Evolutionary conservation across 441 rosid species (phyloP).

Genomic region (Geranium incanum): DNA sequence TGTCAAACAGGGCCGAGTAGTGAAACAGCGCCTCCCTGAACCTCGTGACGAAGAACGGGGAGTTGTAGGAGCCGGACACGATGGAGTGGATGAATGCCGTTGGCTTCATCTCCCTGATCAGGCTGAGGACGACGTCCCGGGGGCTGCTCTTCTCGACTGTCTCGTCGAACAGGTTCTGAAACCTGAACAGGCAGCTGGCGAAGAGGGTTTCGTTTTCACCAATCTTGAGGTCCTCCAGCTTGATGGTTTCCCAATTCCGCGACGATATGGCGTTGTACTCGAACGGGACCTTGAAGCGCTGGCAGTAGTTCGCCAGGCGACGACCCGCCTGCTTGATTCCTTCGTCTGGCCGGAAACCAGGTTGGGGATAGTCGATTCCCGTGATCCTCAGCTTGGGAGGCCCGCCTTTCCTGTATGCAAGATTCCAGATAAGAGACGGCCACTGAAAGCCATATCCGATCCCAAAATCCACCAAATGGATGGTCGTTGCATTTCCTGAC

Average conservation of each 20-base stretch:
- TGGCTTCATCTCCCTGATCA: conserved; percentile 59
- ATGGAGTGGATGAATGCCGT: conserved; percentile 38
- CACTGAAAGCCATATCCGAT: conserved; percentile 70
- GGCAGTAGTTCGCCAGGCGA: conserved; percentile 2
- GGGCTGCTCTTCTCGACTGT: conserved; percentile 63
- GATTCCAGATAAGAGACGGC: conserved; percentile 61
- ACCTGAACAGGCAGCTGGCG: conserved; percentile 64
- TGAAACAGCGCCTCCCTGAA: conserved; percentile 8
- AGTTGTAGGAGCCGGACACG: not conserved
- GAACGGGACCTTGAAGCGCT: conserved; percentile 4
- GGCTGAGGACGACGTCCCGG: conserved; percentile 47
- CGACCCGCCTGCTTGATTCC: not conserved
- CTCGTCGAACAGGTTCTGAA: conserved; percentile 64
- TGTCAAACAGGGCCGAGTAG: conserved; percentile 3
- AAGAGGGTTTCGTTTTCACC: conserved; percentile 44
- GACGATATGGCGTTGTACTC: conserved; percentile 6
- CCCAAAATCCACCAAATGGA: conserved; percentile 74
- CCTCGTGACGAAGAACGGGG: not conserved
- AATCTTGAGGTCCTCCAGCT: conserved; percentile 59
- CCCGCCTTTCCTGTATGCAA: conserved; percentile 11
- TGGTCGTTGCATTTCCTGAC: conserved; percentile 44
- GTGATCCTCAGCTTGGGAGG: conserved; percentile 10
- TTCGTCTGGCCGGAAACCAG: conserved; percentile 8
- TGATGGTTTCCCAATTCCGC: conserved; percentile 60
- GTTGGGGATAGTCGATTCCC: conserved; percentile 3